phyloP scores from a whole-genome alignment of 202 grass and related monocot genomes.

The Zoysia matrella region DNA sequence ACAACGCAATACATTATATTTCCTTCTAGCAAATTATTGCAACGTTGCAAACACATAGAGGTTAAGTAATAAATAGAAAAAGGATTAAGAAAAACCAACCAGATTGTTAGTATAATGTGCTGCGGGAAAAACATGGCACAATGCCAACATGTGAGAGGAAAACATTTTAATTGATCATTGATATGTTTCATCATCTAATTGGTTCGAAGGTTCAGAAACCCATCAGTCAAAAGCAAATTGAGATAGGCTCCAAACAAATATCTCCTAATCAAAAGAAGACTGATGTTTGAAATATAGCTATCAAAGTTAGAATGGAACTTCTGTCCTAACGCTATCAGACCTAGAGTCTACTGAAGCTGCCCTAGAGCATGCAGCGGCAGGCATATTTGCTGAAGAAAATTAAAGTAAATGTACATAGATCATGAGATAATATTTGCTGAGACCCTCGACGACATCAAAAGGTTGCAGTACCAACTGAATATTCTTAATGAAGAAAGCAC shows the following conservation, averaged over 20 bases:
- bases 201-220: constrained; percentile 21
- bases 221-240: background rate
- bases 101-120: background rate
- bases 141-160: constrained; percentile 4
- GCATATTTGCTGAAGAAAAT: background rate
- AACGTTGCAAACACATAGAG: background rate
- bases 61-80: background rate
- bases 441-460: background rate
- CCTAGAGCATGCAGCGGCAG: background rate
- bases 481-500: constrained; percentile 16
- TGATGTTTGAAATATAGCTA: background rate
- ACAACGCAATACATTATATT: background rate
- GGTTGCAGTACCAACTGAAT: background rate
- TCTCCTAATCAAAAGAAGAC: background rate
- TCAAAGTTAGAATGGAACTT: background rate
- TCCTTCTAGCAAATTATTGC: background rate
- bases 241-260: background rate
- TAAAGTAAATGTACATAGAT: constrained; percentile 17
- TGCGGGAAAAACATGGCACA: background rate
- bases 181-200: background rate
- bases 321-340: background rate
- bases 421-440: constrained; percentile 2
- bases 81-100: background rate
- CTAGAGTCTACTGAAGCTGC: constrained; percentile 1
- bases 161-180: background rate